Conservation (phyloP, 495 filamentous ascomycete species). For the Diplogelasinospora grovesii region DNA sequence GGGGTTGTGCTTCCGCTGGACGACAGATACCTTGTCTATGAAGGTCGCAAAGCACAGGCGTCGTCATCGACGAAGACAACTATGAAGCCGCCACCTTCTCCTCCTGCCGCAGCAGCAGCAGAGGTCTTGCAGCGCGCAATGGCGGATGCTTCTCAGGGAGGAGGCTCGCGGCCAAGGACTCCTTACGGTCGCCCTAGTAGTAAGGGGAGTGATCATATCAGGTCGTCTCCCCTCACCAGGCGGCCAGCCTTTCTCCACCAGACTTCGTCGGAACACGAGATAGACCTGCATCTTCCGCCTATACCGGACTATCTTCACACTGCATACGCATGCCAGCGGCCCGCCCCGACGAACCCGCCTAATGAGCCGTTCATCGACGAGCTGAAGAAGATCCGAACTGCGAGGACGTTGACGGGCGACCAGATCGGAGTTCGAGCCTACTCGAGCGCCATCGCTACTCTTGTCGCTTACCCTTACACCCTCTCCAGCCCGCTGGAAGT, state of each 20-base stretch:
- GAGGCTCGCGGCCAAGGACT: slow-evolving; percentile 9
- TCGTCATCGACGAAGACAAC: background rate
- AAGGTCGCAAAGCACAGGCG: slow-evolving; percentile 36
- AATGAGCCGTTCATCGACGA: slow-evolving; percentile 72
- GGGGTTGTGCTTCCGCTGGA: slow-evolving; percentile 50
- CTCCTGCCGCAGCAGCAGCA: slow-evolving; percentile 12
- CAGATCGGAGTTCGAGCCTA: slow-evolving; percentile 82
- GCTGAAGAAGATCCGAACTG: slow-evolving; percentile 65
- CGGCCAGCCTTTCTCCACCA: slow-evolving; percentile 38
- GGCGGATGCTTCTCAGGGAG: slow-evolving; percentile 14
- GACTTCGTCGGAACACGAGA: slow-evolving; percentile 69
- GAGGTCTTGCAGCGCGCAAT: slow-evolving; percentile 28
- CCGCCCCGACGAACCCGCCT: slow-evolving; percentile 59
- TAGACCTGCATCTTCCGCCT: slow-evolving; percentile 37
- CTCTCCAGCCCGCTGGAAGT: slow-evolving; percentile 52
- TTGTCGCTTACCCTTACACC: slow-evolving; percentile 70
- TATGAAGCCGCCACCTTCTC: slow-evolving; percentile 9
- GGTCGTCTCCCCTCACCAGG: slow-evolving; percentile 11
- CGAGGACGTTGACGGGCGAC: slow-evolving; percentile 64
- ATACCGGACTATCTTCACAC: slow-evolving; percentile 66
- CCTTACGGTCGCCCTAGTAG: too few relatives aligned
- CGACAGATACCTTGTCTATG: slow-evolving; percentile 62
- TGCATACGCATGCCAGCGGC: slow-evolving; percentile 75
- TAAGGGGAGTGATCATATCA: too few relatives aligned
- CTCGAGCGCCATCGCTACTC: slow-evolving; percentile 72